Conservation (phyloP, 176 grass and related monocot genomes). For the Triticum aestivum region DNA sequence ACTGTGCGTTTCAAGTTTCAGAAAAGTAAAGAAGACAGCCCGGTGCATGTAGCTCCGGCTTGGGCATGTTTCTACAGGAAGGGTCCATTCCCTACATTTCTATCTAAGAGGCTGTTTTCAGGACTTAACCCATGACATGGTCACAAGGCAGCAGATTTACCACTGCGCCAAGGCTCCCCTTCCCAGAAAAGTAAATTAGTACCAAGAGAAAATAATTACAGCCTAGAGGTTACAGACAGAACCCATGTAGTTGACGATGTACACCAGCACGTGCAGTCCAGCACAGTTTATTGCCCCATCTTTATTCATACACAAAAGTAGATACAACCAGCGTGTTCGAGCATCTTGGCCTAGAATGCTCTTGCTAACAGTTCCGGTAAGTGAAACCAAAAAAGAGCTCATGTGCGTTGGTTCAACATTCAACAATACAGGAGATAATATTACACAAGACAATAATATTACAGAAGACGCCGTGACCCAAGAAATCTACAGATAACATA, state of each 20-base stretch:
- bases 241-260: not conserved
- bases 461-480: slow-evolving; percentile 31
- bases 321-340: slow-evolving; percentile 46
- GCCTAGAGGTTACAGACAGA: not conserved
- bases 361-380: slow-evolving; percentile 39
- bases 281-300: slow-evolving; percentile 38
- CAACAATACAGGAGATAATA: slow-evolving; percentile 29
- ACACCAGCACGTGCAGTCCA: not conserved
- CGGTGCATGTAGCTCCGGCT: too few species aligned
- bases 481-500: slow-evolving; percentile 37
- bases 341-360: slow-evolving; percentile 36
- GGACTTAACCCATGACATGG: too few species aligned
- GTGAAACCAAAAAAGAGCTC: slow-evolving; percentile 25
- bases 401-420: slow-evolving; percentile 16
- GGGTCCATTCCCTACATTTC: too few species aligned
- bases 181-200: not conserved
- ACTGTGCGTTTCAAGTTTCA: not conserved
- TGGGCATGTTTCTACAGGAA: too few species aligned
- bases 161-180: too few species aligned
- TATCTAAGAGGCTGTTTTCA: too few species aligned
- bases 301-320: slow-evolving; percentile 58
- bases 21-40: not conserved
- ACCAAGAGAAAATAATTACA: not conserved
- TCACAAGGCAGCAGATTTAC: too few species aligned
- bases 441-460: slow-evolving; percentile 48